Evolutionary conservation across 139 green algal genomes (phyloP).

Genomic region (Spirogloea muscicola): DNA sequence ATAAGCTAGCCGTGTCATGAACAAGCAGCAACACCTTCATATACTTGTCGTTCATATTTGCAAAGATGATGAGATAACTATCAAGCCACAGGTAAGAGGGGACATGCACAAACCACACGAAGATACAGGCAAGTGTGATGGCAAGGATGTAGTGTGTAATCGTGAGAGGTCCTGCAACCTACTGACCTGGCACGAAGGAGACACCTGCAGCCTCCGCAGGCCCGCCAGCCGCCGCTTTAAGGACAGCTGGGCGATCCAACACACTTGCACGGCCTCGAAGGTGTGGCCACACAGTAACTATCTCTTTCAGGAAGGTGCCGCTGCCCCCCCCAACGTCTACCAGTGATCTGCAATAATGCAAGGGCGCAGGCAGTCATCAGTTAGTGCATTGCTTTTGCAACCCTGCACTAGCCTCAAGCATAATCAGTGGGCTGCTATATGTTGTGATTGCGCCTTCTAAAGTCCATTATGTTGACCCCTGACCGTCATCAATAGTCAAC

Average conservation of each 20-base stretch:
- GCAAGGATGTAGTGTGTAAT: too few species aligned
- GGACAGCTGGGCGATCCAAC: not conserved
- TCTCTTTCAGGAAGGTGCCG: not conserved
- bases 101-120: too few species aligned
- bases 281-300: not conserved
- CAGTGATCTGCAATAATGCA: not conserved
- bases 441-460: too few species aligned
- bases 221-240: not conserved
- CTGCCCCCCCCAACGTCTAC: constrained; percentile 1
- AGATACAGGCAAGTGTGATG: too few species aligned
- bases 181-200: not conserved
- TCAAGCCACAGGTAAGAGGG: not conserved
- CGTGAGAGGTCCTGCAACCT: too few species aligned
- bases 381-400: too few species aligned
- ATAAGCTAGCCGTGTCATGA: too few species aligned
- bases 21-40: not conserved
- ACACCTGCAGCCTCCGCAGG: not conserved
- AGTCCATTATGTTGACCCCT: too few species aligned
- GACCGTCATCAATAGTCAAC: too few species aligned
- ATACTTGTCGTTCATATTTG: not conserved
- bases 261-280: not conserved
- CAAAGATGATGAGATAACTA: not conserved
- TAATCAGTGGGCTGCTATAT: too few species aligned
- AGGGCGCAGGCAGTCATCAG: not conserved
- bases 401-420: too few species aligned